These are phyloP conservation scores for Blastobotrys robertii DNA, from an alignment of 805 yeast genomes.

Conservation along the genomic window DNA sequence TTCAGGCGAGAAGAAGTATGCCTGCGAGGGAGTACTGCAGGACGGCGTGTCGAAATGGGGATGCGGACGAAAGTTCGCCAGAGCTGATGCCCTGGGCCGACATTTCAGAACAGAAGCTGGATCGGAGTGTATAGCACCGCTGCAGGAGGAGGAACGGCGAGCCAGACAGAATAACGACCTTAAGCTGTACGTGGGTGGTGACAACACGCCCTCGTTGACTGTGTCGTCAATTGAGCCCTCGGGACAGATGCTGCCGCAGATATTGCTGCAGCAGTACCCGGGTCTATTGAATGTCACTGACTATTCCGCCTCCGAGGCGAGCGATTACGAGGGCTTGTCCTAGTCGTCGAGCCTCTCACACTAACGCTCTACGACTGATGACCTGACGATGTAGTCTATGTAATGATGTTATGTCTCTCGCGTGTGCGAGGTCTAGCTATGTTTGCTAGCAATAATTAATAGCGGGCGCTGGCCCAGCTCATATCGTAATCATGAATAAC, in stretches of 20 bases:
- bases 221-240: slow-evolving; percentile 9
- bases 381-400: neutral
- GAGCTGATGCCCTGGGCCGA: slow-evolving; percentile 69
- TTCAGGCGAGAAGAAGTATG: slow-evolving; percentile 59
- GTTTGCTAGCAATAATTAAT: no score
- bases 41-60: slow-evolving; percentile 62
- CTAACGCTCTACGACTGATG: neutral
- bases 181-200: slow-evolving; percentile 5
- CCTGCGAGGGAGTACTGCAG: slow-evolving; percentile 50
- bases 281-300: slow-evolving; percentile 9
- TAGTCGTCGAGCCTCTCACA: neutral
- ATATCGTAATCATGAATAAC: no score
- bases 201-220: slow-evolving; percentile 12
- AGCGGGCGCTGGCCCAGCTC: no score
- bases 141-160: slow-evolving; percentile 44
- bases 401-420: neutral
- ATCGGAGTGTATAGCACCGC: slow-evolving; percentile 53
- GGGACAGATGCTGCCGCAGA: slow-evolving; percentile 11
- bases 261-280: slow-evolving; percentile 19
- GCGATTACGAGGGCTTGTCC: slow-evolving; percentile 4
- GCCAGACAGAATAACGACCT: slow-evolving; percentile 3
- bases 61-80: slow-evolving; percentile 61
- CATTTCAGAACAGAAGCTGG: slow-evolving; percentile 74
- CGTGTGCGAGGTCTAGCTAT: no score
- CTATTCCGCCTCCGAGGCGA: slow-evolving; percentile 4